Evolutionary conservation across 202 grass and related monocot species (phyloP).

Genomic region (Saccharum hybrid): DNA sequence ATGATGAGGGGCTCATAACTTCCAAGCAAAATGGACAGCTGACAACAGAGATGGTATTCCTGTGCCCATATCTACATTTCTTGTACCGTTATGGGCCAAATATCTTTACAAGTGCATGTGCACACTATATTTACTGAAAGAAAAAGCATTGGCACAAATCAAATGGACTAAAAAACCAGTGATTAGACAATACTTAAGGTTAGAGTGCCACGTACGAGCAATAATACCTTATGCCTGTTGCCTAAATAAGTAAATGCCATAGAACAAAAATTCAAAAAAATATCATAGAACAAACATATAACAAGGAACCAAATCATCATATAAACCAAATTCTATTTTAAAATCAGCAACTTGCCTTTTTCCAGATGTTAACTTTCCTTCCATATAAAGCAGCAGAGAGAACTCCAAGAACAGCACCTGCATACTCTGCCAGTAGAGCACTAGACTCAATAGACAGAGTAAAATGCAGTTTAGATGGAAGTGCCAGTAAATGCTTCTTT

Average conservation of each 20-base stretch:
- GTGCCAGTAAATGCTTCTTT: neutral
- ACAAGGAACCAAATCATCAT: conserved; percentile 5
- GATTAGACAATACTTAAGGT: conserved; percentile 13
- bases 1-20: neutral
- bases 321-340: neutral
- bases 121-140: neutral
- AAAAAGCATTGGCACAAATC: neutral
- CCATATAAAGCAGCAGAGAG: conserved; percentile 92
- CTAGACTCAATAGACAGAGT: conserved; percentile 62
- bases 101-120: conserved; percentile 26
- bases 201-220: neutral
- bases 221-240: conserved; percentile 20
- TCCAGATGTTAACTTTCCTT: conserved; percentile 83
- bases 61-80: conserved; percentile 12
- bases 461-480: conserved; percentile 46
- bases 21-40: conserved; percentile 27
- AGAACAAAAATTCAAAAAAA: neutral
- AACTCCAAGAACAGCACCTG: conserved; percentile 97
- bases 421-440: conserved; percentile 82
- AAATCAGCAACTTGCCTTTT: conserved; percentile 62
- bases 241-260: conserved; percentile 2
- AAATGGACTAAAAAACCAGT: conserved; percentile 25
- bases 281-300: conserved; percentile 5
- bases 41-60: conserved; percentile 7
- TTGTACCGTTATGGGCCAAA: conserved; percentile 6